Evolutionary conservation across 2,329 filamentous ascomycete genomes (phyloP).

Genomic region (Hypoxylon sp.): DNA sequence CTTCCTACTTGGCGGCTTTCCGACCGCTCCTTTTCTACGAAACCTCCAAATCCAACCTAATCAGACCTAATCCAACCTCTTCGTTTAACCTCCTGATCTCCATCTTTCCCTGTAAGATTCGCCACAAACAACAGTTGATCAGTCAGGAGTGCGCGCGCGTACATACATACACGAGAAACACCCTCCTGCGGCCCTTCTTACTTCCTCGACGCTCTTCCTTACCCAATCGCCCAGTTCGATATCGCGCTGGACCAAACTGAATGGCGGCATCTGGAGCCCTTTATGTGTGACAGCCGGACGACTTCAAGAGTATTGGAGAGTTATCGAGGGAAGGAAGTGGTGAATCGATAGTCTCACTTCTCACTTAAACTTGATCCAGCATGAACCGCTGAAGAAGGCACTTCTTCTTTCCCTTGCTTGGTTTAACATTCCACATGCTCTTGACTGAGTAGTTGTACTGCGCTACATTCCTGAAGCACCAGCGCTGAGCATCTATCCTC

Average conservation of each 20-base stretch:
- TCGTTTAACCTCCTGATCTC: conserved; percentile 34
- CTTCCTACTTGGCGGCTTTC: conserved; percentile 31
- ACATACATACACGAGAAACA: conserved; percentile 23
- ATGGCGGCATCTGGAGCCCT: conserved; percentile 35
- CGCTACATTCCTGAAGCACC: conserved; percentile 49
- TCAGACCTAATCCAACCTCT: conserved; percentile 30
- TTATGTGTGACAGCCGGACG: conserved; percentile 30
- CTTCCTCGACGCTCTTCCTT: conserved; percentile 21
- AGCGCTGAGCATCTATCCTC: conserved; percentile 30
- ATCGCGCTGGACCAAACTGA: conserved; percentile 33
- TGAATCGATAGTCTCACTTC: conserved; percentile 38
- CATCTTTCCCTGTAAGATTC: conserved; percentile 34
- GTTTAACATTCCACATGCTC: conserved; percentile 52
- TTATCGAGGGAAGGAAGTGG: conserved; percentile 39
- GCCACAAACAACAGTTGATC: conserved; percentile 46
- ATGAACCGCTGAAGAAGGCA: conserved; percentile 50
- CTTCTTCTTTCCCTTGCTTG: conserved; percentile 48
- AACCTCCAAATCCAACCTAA: conserved; percentile 21
- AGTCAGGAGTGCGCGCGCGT: conserved; percentile 40
- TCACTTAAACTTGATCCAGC: conserved; percentile 34
- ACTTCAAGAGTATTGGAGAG: conserved; percentile 6
- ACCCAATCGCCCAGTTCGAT: conserved; percentile 34
- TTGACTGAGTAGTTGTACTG: conserved; percentile 46
- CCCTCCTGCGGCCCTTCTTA: conserved; percentile 18
- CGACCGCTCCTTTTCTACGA: conserved; percentile 45